Base-by-base conservation (phyloP, 768 basidiomycete species). In the Collybia sp. region DNA sequence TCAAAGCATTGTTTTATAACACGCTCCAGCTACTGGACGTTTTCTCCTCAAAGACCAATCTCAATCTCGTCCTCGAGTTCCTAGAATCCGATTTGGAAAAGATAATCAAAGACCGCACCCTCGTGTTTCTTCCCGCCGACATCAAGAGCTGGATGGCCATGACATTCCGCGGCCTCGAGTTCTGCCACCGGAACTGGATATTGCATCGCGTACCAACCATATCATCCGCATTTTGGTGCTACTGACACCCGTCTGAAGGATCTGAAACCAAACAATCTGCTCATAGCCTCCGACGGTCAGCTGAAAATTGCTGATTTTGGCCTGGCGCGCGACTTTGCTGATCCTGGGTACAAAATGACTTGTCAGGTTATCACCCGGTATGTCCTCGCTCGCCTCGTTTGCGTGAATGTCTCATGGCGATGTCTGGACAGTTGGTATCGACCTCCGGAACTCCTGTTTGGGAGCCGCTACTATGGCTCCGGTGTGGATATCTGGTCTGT, bases 141-240 rank as follows among this genome's bases (percentile, higher is more conserved):
- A 93, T 97, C 69, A 99, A 99, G 65, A 86, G 88, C 52, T 99
- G 96, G 95, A 91, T 96, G 81, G 88, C 90, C 10, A 98, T 98
- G 96, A 93, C 89, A 0, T 83, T 98, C 59, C 83, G 93, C 34
- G 96, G 96, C 2, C 74, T 99, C n/a, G 96, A 98, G 65, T 98
- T 96, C 63, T 97, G 96, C 55, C 96, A 99, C 60, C 72, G 94
- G 43, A 94, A 93, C 63, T 94, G 85, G 57, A 79, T 98, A 45
- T 72, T 99, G 17, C 96, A 99, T 67, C 80, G 96, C 45, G 95
- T 96, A 61, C 52, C 78, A 49, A 18, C 25, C 20, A 6, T 39
- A 12, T 12, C 41, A 15, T 41, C 46, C 45, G 41, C 39, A 16
- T 13, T 2, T 12, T 36, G 18, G 36, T 19, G 10, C 30, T 35